Evolutionary conservation across 495 filamentous ascomycete species (phyloP).

Genomic region (Talaromyces wortmannii): DNA sequence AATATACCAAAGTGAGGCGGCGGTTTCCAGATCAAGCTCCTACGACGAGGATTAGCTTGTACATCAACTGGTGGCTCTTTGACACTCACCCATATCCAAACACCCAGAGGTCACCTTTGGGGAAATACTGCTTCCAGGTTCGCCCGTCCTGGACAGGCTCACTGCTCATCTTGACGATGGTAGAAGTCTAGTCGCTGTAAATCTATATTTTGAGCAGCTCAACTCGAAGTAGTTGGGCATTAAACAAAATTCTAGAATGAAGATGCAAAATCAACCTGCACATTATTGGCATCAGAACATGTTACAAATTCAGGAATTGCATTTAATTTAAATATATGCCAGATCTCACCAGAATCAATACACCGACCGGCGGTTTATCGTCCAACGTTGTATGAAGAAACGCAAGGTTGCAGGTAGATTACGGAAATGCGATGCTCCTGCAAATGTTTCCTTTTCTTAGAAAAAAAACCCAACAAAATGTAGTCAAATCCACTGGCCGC

Average conservation of each 20-base stretch:
- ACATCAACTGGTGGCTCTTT: background rate
- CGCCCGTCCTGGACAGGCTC: slow-evolving; percentile 20
- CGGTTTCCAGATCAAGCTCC: slow-evolving; percentile 97
- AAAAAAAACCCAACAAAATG: no score
- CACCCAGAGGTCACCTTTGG: slow-evolving; percentile 68
- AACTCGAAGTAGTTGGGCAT: no score
- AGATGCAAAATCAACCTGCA: no score
- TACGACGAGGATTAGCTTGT: slow-evolving; percentile 20
- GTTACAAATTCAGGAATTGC: no score
- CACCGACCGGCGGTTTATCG: background rate
- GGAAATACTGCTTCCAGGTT: slow-evolving; percentile 36
- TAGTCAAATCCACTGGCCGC: no score
- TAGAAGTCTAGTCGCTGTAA: background rate
- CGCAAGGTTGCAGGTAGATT: background rate
- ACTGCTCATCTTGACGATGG: background rate
- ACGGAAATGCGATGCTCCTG: background rate
- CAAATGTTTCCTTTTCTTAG: no score
- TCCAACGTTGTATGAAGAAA: background rate
- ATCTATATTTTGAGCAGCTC: background rate
- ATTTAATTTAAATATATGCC: background rate
- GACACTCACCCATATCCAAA: slow-evolving; percentile 82
- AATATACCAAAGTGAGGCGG: slow-evolving; percentile 86
- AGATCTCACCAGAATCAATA: background rate
- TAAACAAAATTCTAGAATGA: no score
- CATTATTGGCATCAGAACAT: no score